Conservation (phyloP, 1,284 basidiomycete genomes). For the Malassezia arunalokei region DNA sequence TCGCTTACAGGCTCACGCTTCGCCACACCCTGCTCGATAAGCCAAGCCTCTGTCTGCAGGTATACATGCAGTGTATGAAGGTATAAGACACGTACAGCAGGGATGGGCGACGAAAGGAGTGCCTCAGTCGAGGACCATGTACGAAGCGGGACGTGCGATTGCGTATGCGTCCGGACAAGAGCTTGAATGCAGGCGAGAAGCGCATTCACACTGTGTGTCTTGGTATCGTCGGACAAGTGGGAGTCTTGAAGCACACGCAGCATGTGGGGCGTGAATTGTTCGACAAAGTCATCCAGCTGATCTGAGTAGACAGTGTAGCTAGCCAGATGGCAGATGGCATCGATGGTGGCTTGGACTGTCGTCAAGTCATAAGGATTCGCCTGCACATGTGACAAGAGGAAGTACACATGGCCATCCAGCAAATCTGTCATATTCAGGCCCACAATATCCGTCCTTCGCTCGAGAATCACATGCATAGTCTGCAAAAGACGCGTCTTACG, state of each 20-base stretch:
- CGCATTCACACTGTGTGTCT: constrained; percentile 59
- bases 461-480: constrained; percentile 51
- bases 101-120: constrained; percentile 5
- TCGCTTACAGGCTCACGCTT: constrained; percentile 15
- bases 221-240: constrained; percentile 47
- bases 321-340: constrained; percentile 70
- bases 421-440: constrained; percentile 85
- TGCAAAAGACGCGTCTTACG: constrained; percentile 11
- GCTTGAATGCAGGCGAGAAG: constrained; percentile 61
- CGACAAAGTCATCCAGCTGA: constrained; percentile 83
- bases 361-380: constrained; percentile 49
- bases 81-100: constrained; percentile 9
- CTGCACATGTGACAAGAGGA: constrained; percentile 62
- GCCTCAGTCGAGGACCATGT: constrained; percentile 6
- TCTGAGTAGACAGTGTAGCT: constrained; percentile 90
- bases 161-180: constrained; percentile 50
- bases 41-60: constrained; percentile 4
- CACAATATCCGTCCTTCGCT: constrained; percentile 66
- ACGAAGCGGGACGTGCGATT: constrained; percentile 9
- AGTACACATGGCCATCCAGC: constrained; percentile 53
- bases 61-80: constrained; percentile 8
- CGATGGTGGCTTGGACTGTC: constrained; percentile 60
- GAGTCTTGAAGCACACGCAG: constrained; percentile 59
- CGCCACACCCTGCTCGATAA: background rate
- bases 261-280: constrained; percentile 63